Evolutionary conservation across 2,329 filamentous ascomycete species (phyloP).

Genomic region (Phialophora verrucosa): DNA sequence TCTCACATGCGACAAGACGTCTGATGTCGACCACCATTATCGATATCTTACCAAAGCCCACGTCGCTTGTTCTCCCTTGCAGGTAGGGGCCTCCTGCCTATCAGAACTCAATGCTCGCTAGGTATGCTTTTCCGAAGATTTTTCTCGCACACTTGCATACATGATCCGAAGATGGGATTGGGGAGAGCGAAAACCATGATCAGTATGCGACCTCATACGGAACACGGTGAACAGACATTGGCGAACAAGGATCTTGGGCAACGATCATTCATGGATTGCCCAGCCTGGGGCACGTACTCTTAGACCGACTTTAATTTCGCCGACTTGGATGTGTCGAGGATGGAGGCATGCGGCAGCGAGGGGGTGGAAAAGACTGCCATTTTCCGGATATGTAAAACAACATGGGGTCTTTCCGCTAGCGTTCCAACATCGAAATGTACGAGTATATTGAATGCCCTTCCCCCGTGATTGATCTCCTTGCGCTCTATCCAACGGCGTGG

Average conservation of each 20-base stretch:
- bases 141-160: not conserved
- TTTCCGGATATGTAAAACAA: not conserved
- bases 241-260: not conserved
- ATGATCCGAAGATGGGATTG: not conserved
- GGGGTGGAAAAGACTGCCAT: not conserved
- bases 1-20: constrained; percentile 8
- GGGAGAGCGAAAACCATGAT: not conserved
- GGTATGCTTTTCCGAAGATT: not conserved
- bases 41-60: not conserved
- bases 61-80: not conserved
- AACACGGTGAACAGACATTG: no score
- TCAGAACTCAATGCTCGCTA: not conserved
- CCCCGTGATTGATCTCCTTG: not conserved
- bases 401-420: not conserved
- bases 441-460: not conserved
- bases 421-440: not conserved
- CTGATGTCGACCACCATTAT: not conserved
- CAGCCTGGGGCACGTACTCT: not conserved
- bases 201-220: not conserved
- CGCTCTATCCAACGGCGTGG: not conserved
- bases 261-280: not conserved
- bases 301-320: not conserved
- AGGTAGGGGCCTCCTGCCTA: not conserved
- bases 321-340: not conserved
- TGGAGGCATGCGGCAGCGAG: not conserved